These are phyloP conservation scores for Xylariaceae sp. DNA, from an alignment of 2,329 filamentous ascomycete genomes.

Conservation along the genomic window DNA sequence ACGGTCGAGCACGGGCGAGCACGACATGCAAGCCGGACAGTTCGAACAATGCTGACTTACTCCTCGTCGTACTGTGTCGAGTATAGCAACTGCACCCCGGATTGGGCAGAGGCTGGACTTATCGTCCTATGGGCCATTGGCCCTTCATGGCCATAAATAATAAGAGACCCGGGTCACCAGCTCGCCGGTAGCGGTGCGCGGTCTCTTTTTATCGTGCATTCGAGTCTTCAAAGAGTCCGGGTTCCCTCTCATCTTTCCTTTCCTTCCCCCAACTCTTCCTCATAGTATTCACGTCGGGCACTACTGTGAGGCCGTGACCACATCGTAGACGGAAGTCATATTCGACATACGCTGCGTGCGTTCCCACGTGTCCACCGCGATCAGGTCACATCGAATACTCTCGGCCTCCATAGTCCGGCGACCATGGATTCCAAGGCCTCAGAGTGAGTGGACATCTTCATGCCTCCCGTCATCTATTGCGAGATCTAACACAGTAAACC, in stretches of 20 bases:
- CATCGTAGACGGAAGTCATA: constrained; percentile 12
- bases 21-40: background rate
- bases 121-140: background rate
- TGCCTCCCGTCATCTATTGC: background rate
- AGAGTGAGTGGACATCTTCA: constrained; percentile 8
- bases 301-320: constrained; percentile 1
- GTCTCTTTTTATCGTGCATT: background rate
- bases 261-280: background rate
- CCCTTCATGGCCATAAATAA: background rate
- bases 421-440: background rate
- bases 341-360: constrained; percentile 5
- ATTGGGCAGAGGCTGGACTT: background rate
- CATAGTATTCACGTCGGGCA: background rate
- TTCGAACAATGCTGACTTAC: background rate
- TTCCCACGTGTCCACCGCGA: background rate
- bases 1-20: background rate
- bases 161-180: constrained; percentile 1
- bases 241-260: background rate
- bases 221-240: background rate
- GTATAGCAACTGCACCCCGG: constrained; percentile 1
- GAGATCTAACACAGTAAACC: constrained; percentile 2
- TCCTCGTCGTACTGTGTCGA: constrained; percentile 6
- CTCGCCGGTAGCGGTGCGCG: background rate
- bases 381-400: constrained; percentile 1
- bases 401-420: constrained; percentile 1